Evolutionary conservation across 2,329 filamentous ascomycete genomes (phyloP).

Genomic region (Stachybotrys chartarum): DNA sequence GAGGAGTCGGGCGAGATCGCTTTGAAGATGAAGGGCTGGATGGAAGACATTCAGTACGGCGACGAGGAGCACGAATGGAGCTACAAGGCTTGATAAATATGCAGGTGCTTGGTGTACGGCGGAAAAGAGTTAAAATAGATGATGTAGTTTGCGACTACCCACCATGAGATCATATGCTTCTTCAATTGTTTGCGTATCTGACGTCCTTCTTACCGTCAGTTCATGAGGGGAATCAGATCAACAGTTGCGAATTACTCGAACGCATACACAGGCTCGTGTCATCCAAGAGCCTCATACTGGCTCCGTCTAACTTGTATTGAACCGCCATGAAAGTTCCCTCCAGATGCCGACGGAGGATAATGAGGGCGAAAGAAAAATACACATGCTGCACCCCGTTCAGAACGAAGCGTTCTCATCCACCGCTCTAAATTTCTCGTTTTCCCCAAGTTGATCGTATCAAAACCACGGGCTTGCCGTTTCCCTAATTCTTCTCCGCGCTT

Average conservation of each 20-base stretch:
- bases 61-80: conserved; percentile 92
- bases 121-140: background rate
- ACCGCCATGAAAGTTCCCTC: background rate
- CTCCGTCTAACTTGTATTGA: background rate
- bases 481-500: conserved; percentile 44
- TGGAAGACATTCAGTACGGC: conserved; percentile 91
- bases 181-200: too few species aligned
- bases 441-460: background rate
- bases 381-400: conserved; percentile 5
- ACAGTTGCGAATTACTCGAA: too few species aligned
- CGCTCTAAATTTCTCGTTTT: conserved; percentile 2
- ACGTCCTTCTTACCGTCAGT: too few species aligned
- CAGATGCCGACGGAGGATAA: background rate
- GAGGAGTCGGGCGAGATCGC: conserved; percentile 87
- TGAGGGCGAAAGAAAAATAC: background rate
- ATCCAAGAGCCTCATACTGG: background rate
- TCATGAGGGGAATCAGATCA: too few species aligned
- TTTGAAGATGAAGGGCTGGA: conserved; percentile 88
- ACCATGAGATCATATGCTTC: too few species aligned
- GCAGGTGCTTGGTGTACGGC: conserved; percentile 8
- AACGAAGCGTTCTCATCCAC: conserved; percentile 5
- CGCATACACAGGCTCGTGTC: background rate
- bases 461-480: conserved; percentile 6
- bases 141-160: too few species aligned
- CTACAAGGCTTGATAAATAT: conserved; percentile 34